Evolutionary conservation across 805 yeast genomes (phyloP), one percentile per base, ranked within the genome.

Genomic region (Wickerhamomyces bovis): DNA sequence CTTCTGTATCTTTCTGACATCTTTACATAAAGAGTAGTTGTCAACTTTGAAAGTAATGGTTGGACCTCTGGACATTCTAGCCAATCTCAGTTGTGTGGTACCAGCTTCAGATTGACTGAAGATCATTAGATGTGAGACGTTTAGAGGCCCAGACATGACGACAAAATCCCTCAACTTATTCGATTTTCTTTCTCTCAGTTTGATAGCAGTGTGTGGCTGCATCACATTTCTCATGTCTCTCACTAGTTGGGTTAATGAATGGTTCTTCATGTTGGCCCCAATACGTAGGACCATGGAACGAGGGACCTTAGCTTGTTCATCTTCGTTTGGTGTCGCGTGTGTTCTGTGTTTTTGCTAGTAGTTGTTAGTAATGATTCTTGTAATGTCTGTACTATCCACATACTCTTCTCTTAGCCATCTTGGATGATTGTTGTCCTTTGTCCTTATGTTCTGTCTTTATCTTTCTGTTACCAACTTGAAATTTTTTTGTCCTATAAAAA

Each of bases 131-230:
- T 92, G 96, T 7, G 92, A 76, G 20, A 94, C 96, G 23, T 96
- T 96, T 39, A 94, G 72, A 13, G 98, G 98, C 6, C 98, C 98
- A 35, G 97, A 87, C 97, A 94, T 90, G n/a, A 89, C 96, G n/a
- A 90, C 78, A 57, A 85, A 94, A 68, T 92, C 99, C 64, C 85
- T 88, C 54, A 94, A 72, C 61, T 82, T 86, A 66, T 94, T 94
- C 36, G 87, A 73, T 62, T 87, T 88, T 43, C 98, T 75, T 67
- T 94, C 99, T 53, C 83, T 76, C 49, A 94, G 74, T 54, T 81
- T 85, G 58, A 89, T 81, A 12, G 98, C 97, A 3, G 99, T 94
- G 60, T 92, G 95, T 13, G 99, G 99, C 63, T 89, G 94, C 97
- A 94, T 89, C 53, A 89, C 79, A 50, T 78, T 77, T 62, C 99